Evolutionary conservation across 495 filamentous ascomycete species (phyloP), one percentile per base, ranked within the genome.

Genomic region (Viridothelium virens): DNA sequence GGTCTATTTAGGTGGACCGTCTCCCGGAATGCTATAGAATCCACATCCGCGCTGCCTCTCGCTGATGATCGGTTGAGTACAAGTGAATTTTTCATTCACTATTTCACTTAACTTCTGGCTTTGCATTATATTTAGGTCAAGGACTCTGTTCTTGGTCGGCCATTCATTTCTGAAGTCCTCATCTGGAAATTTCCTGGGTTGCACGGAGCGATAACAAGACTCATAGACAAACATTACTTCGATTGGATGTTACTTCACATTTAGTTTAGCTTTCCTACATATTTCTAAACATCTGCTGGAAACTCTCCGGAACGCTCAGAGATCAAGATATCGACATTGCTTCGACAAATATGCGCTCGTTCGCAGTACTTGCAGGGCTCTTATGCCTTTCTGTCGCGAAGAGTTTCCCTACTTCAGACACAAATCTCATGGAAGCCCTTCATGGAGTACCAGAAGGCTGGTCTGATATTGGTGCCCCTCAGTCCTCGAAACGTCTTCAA

Each of bases 401-500:
- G 38, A 37, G 61, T 37, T 41, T 63, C 31, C 33, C 61, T 39
- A 31, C n/a, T 59, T 34, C 53, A 14, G 53, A 59, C 9, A 6
- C 31, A 9, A 31, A 11, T 41, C 14, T 63, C 34, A 47, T 68
- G 41, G 66, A 68, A 36, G 18, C 46, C 37, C 61, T 75, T 7
- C 47, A 39, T 16, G 44, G 31, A n/a, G 66, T 75, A 14, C 75
- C 75, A 56, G 61, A 74, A 11, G 74, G 74, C n/a, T 77, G 75
- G 75, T 63, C 66, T 11, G 38, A 66, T 34, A 66, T 74, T 10
- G 73, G 69, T 16, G 65, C 39, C 36, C 74, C 74, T 7, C 64
- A 66, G 2, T 69, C 72, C 31, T 56, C 36, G 37, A 61, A 61
- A 5, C 65, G 66, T 39, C 48, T 77, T 38, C 71, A 71, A 2